A percentile compares a stretch with the other conserved stretches of the same genome.
phyloP scores from a whole-genome alignment of 2,329 filamentous ascomycete genomes.

The Aspergillus sclerotialis region DNA sequence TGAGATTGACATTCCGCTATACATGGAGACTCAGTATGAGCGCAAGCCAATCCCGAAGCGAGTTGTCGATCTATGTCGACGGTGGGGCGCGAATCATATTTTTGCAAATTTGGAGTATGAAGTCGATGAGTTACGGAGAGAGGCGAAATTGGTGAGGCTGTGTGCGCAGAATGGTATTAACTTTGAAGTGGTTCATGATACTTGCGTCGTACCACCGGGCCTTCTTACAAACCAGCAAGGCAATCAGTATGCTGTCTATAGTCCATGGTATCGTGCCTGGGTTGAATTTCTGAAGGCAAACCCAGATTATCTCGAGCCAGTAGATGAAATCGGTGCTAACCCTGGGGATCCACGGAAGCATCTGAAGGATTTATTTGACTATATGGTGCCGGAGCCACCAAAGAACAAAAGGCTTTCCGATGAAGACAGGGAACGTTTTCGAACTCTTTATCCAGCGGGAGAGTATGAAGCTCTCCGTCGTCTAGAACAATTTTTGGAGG shows the following conservation, averaged over 20 bases:
- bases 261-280: slow-evolving; percentile 76
- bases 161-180: slow-evolving; percentile 58
- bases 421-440: slow-evolving; percentile 54
- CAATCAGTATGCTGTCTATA: slow-evolving; percentile 77
- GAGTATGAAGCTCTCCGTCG: slow-evolving; percentile 63
- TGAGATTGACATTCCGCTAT: slow-evolving; percentile 67
- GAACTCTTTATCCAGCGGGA: slow-evolving; percentile 63
- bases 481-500: slow-evolving; percentile 60
- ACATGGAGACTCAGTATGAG: slow-evolving; percentile 64
- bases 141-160: slow-evolving; percentile 57
- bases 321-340: slow-evolving; percentile 53
- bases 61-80: slow-evolving; percentile 58
- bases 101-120: slow-evolving; percentile 87
- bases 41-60: slow-evolving; percentile 55
- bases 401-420: slow-evolving; percentile 54
- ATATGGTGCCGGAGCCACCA: slow-evolving; percentile 55
- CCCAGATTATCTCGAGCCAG: slow-evolving; percentile 57
- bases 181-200: slow-evolving; percentile 71
- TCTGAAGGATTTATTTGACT: slow-evolving; percentile 54
- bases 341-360: slow-evolving; percentile 39
- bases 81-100: slow-evolving; percentile 69
- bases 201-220: slow-evolving; percentile 73
- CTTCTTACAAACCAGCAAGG: slow-evolving; percentile 59
- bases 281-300: slow-evolving; percentile 64
- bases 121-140: slow-evolving; percentile 77